A percentile compares a stretch with the other conserved stretches of the same genome.
Conservation (phyloP, 495 filamentous ascomycete genomes). For the Aspergillus avenaceus region DNA sequence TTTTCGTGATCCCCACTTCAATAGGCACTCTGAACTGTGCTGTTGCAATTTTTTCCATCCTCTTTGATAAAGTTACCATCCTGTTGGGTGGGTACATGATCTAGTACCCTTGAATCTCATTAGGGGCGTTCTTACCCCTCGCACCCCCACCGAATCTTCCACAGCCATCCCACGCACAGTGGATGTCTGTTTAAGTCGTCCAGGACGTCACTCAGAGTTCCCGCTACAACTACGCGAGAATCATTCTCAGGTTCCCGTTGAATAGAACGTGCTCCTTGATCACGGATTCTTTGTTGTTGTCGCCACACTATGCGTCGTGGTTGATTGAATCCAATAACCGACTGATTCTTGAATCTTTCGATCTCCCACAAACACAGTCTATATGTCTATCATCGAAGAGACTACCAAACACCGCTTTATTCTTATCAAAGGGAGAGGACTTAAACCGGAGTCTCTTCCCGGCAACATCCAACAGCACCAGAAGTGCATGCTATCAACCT, state of each 20-base stretch:
- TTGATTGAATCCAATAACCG: conserved; percentile 2
- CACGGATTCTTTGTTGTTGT: background rate
- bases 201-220: conserved; percentile 5
- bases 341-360: background rate
- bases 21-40: conserved; percentile 15
- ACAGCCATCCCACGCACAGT: conserved; percentile 16
- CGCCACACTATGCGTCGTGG: conserved; percentile 11
- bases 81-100: background rate
- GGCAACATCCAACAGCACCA: background rate
- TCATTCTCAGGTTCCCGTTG: background rate
- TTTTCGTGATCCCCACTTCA: conserved; percentile 4
- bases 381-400: conserved; percentile 19
- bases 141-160: conserved; percentile 12
- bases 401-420: conserved; percentile 2
- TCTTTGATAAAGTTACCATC: background rate
- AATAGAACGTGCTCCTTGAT: background rate
- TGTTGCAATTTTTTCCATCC: conserved; percentile 1
- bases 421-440: conserved; percentile 2
- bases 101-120: background rate
- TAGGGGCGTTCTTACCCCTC: conserved; percentile 10
- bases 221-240: background rate
- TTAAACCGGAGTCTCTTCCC: background rate
- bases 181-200: conserved; percentile 13
- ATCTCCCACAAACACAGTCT: conserved; percentile 4
- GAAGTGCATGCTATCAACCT: conserved; percentile 8